Evolutionary conservation across 768 basidiomycete species (phyloP).

Genomic region (Phlebiopsis flavidoalba): DNA sequence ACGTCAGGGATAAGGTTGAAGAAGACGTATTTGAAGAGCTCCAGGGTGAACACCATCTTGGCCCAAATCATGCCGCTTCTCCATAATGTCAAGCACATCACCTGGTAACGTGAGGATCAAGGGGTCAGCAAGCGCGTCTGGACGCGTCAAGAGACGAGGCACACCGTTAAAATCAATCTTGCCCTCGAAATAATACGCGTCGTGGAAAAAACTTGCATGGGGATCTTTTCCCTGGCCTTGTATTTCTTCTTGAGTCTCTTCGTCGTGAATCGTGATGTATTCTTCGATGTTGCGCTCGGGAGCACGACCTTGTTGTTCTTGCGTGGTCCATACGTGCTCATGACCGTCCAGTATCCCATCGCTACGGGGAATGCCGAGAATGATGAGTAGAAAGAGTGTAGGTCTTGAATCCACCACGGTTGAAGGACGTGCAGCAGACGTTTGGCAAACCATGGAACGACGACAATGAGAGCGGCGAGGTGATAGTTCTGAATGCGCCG

Average conservation of each 20-base stretch:
- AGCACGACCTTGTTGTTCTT: conserved; percentile 82
- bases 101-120: conserved; percentile 38
- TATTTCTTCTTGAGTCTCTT: conserved; percentile 75
- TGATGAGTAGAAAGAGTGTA: conserved; percentile 73
- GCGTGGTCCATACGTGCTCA: conserved; percentile 75
- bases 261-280: conserved; percentile 89
- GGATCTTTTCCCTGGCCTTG: conserved; percentile 84
- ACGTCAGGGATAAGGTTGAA: conserved; percentile 89
- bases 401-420: conserved; percentile 78
- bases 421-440: conserved; percentile 76
- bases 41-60: conserved; percentile 82
- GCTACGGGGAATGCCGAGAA: conserved; percentile 76
- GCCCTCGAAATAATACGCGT: conserved; percentile 91
- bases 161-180: conserved; percentile 95
- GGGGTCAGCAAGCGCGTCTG: conserved; percentile 3
- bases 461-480: conserved; percentile 70
- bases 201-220: conserved; percentile 98
- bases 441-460: conserved; percentile 83
- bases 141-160: conserved; percentile 19
- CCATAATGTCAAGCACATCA: conserved; percentile 90
- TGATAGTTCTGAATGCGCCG: conserved; percentile 81
- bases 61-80: conserved; percentile 96
- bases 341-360: conserved; percentile 84
- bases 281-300: conserved; percentile 79
- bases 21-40: conserved; percentile 93